Percentiles rank a stretch among this genome's conserved stretches.
Conservation (phyloP, 2,329 filamentous ascomycete genomes). For the Botryosphaeria dothidea region DNA sequence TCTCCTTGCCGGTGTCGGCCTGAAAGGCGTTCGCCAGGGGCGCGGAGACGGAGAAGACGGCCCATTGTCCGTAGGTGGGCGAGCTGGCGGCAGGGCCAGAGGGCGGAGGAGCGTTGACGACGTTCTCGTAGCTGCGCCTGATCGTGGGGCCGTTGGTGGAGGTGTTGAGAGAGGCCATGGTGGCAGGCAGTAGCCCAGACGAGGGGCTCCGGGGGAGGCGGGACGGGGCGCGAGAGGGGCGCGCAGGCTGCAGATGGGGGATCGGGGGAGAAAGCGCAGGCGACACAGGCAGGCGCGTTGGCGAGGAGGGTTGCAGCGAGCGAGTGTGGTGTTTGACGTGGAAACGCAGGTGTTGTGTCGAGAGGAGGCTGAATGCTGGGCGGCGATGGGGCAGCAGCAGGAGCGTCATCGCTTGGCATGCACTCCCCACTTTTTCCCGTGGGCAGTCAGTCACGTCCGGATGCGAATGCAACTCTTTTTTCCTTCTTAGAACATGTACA, state of each 20-base stretch:
- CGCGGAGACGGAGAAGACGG: slow-evolving; percentile 87
- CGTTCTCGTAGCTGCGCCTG: slow-evolving; percentile 61
- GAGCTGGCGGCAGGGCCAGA: slow-evolving; percentile 64
- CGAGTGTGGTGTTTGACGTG: background rate
- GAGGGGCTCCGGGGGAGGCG: slow-evolving; percentile 60
- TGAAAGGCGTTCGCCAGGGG: slow-evolving; percentile 93
- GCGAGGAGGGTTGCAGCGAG: background rate
- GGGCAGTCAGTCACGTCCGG: too few relatives aligned
- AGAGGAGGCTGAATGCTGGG: background rate
- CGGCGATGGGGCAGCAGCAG: background rate
- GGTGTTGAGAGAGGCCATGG: slow-evolving; percentile 70
- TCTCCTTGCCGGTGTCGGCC: slow-evolving; percentile 82
- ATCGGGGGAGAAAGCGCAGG: background rate
- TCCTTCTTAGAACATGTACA: too few relatives aligned
- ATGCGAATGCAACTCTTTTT: too few relatives aligned
- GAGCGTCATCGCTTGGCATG: slow-evolving; percentile 1
- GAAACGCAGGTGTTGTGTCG: background rate
- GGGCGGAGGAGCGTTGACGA: slow-evolving; percentile 62
- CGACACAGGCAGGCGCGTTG: background rate
- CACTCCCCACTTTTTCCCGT: too few relatives aligned
- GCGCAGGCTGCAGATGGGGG: slow-evolving; percentile 6
- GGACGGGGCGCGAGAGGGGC: slow-evolving; percentile 65
- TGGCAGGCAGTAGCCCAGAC: slow-evolving; percentile 42
- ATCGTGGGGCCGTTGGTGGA: slow-evolving; percentile 57
- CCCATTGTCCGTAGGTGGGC: slow-evolving; percentile 88